A percentile compares a stretch with the other conserved stretches of the same genome.
These are phyloP conservation scores for Scedosporium aurantiacum DNA, from an alignment of 2,329 filamentous ascomycete genomes.

Conservation along the genomic window DNA sequence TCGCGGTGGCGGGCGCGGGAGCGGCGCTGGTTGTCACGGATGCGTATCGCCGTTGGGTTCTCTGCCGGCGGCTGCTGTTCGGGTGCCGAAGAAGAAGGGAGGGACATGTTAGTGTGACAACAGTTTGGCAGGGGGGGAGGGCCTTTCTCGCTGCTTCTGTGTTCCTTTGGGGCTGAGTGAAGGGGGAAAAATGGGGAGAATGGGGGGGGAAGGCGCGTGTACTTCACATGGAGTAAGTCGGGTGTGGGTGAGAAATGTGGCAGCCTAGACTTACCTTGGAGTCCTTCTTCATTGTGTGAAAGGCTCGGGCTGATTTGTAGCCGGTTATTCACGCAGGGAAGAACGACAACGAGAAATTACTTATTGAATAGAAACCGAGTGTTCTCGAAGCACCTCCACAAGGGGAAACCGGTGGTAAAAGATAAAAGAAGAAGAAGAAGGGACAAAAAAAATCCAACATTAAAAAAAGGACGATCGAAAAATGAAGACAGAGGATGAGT, in stretches of 20 bases:
- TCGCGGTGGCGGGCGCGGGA: slow-evolving; percentile 40
- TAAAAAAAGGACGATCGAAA: not conserved
- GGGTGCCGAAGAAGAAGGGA: not conserved
- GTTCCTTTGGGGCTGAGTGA: not conserved
- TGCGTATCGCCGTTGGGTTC: slow-evolving; percentile 20
- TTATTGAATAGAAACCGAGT: not conserved
- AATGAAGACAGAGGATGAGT: not conserved
- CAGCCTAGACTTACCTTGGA: slow-evolving; percentile 1
- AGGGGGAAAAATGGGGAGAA: not conserved
- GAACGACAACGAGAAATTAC: not conserved
- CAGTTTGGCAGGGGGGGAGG: not conserved
- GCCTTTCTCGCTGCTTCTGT: not conserved
- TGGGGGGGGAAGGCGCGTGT: not conserved
- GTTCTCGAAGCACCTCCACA: not conserved
- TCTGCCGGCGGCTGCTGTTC: slow-evolving; percentile 8
- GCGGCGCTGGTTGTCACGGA: slow-evolving; percentile 42
- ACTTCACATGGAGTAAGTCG: not conserved
- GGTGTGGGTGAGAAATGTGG: not conserved
- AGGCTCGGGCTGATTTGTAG: not conserved
- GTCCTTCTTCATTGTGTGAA: not conserved
- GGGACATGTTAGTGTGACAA: not conserved
- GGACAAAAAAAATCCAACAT: too few species aligned
- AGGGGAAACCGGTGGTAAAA: not conserved
- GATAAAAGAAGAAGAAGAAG: not conserved
- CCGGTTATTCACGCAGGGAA: not conserved